Percentiles rank a stretch among this genome's conserved stretches.
Conservation (phyloP, 257 asterid genomes). For the Fraxinus cuspidata region DNA sequence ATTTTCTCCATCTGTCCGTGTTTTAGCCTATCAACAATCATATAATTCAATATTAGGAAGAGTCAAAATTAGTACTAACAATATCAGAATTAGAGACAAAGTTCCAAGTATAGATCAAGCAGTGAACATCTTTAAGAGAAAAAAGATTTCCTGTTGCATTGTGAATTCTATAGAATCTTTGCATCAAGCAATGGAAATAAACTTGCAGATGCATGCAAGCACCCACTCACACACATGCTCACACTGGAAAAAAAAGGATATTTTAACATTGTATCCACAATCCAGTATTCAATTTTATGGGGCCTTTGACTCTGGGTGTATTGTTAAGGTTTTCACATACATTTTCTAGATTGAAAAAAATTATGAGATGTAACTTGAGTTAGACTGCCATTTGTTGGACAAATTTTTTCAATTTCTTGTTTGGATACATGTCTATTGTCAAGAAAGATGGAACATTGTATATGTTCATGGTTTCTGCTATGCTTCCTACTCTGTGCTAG, state of each 20-base stretch:
- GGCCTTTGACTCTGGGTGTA: background rate
- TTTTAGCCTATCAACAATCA: conserved; percentile 45
- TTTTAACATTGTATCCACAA: background rate
- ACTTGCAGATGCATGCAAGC: background rate
- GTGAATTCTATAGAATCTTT: background rate
- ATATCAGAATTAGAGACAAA: conserved; percentile 1
- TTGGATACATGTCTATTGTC: background rate
- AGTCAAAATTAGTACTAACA: background rate
- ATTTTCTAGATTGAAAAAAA: background rate
- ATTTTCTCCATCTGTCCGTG: conserved; percentile 41
- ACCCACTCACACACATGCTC: background rate
- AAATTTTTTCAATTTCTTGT: background rate
- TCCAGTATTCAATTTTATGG: background rate
- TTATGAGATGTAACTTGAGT: background rate
- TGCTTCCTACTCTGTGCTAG: too few relatives aligned
- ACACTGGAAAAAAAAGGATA: background rate
- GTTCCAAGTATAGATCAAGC: background rate
- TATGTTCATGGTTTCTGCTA: background rate
- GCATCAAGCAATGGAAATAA: background rate
- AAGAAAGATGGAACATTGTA: background rate
- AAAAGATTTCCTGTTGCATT: background rate
- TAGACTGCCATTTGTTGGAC: background rate
- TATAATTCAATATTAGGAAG: conserved; percentile 16
- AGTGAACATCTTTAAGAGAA: background rate
- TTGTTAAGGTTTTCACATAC: background rate